Conservation (phyloP, 768 basidiomycete genomes). For the Leccinellum luteum region DNA sequence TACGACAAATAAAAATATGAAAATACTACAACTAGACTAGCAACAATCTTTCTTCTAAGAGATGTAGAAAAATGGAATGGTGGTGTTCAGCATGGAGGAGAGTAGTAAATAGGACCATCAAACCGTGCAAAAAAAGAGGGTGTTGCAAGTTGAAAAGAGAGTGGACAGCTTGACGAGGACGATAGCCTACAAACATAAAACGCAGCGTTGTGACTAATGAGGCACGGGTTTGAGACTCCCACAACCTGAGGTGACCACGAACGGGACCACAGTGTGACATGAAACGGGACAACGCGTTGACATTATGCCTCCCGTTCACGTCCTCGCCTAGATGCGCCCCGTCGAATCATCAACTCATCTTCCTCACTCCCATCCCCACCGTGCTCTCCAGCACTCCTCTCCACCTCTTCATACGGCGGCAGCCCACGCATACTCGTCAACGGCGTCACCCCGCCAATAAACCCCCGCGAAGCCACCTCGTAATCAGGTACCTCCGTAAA, state of each 20-base stretch:
- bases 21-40: background rate
- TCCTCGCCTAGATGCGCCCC: background rate
- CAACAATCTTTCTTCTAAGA: too few relatives aligned
- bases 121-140: background rate
- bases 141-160: background rate
- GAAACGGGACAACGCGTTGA: background rate
- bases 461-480: constrained; percentile 77
- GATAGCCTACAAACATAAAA: background rate
- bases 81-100: too few relatives aligned
- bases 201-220: background rate
- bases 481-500: constrained; percentile 87
- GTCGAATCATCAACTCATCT: constrained; percentile 13
- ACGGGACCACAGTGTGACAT: background rate
- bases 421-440: constrained; percentile 70
- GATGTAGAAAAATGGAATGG: too few relatives aligned
- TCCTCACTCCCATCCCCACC: background rate
- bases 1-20: background rate
- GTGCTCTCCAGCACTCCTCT: constrained; percentile 5
- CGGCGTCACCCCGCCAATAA: constrained; percentile 90
- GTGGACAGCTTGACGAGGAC: background rate
- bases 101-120: too few relatives aligned
- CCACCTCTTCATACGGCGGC: constrained; percentile 84
- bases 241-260: background rate
- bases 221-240: background rate
- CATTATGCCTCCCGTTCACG: background rate